Conservation (phyloP, 139 green algal genomes). For the Desmodesmus armatus region DNA sequence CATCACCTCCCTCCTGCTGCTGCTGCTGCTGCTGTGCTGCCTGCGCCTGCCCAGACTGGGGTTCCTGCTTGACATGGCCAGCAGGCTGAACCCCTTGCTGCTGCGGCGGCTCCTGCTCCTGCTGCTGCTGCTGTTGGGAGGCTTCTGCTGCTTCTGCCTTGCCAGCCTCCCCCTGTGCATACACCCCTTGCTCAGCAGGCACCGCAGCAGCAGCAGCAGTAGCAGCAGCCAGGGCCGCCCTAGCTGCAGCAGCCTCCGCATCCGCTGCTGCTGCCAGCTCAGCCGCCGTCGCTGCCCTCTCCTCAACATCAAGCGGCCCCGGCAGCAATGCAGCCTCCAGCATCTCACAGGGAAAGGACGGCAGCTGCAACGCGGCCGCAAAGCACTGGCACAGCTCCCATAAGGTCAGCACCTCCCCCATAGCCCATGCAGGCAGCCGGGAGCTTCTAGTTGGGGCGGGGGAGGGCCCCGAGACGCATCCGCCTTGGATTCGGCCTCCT, state of each 20-base stretch:
- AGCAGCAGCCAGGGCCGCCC: not conserved
- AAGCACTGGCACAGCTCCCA: slow-evolving; percentile 81
- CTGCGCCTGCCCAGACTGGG: not conserved
- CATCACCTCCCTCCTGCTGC: not conserved
- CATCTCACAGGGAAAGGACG: slow-evolving; percentile 71
- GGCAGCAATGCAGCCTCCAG: slow-evolving; percentile 83
- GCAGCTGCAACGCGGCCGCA: slow-evolving; percentile 72
- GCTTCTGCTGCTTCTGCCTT: not conserved
- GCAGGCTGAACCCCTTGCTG: not conserved
- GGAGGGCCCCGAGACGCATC: slow-evolving; percentile 65
- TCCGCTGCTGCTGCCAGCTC: not conserved
- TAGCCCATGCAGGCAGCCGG: slow-evolving; percentile 55
- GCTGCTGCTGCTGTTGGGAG: not conserved
- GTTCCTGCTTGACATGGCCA: not conserved
- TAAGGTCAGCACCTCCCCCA: slow-evolving; percentile 74
- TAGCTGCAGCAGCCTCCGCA: not conserved
- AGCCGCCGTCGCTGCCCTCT: not conserved
- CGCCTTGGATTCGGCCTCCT: slow-evolving; percentile 36
- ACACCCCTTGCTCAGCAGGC: too few relatives aligned
- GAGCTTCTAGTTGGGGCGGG: slow-evolving; percentile 50
- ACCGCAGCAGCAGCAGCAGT: too few relatives aligned
- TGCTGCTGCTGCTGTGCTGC: not conserved
- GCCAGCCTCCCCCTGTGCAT: too few relatives aligned
- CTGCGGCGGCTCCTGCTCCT: not conserved
- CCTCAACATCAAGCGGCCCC: slow-evolving; percentile 47